Base-by-base conservation (phyloP, 1,284 basidiomycete species). In the Anthracocystis setariae region DNA sequence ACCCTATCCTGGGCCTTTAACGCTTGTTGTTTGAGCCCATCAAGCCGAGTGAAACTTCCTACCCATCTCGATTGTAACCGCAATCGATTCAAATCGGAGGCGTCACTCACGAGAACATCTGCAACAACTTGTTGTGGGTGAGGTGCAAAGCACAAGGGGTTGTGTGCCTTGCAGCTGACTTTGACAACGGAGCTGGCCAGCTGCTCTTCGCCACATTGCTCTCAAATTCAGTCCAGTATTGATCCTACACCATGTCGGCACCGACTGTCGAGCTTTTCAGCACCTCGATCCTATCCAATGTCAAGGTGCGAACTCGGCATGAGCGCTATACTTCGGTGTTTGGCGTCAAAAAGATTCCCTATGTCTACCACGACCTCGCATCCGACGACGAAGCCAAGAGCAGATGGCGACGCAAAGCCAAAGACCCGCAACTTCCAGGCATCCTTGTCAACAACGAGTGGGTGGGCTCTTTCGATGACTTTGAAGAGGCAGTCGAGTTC, bases 371-470 rank as follows among this genome's bases (percentile, higher is more conserved):
- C 37, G 81, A 82, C 37, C 67, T 82, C 35, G 80, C 81, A 3
- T 76, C 77, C 5, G 79, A 82, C 49, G 78, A 80, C 17, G 76
- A 76, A 15, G 80, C 80, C 5, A 82, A 82, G 55, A 67, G 60
- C 23, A 59, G 81, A n/a, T 82, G 80, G 80, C 65, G 80, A 29
- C 59, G 76, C 45, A 82, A 81, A 64, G 74, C 78, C 3, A 65
- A 65, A 25, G 78, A 82, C 47, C 65, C 73, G 13, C 72, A 73
- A 37, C 74, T 82, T 37, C 81, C 81, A 17, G 79, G 79, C 5
- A 60, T 82, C 32, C 61, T 82, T 9, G 80, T 82, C 23, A 74
- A 82, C 60, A 81, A 82, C 47, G 81, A 82, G 43, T 82, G 81
- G 81, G 54, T 79, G 8, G 81, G 81, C 5, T 77, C 79, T 15